Evolutionary conservation across 2,329 filamentous ascomycete species (phyloP).

Genomic region (Sclerotinia sclerotiorum): DNA sequence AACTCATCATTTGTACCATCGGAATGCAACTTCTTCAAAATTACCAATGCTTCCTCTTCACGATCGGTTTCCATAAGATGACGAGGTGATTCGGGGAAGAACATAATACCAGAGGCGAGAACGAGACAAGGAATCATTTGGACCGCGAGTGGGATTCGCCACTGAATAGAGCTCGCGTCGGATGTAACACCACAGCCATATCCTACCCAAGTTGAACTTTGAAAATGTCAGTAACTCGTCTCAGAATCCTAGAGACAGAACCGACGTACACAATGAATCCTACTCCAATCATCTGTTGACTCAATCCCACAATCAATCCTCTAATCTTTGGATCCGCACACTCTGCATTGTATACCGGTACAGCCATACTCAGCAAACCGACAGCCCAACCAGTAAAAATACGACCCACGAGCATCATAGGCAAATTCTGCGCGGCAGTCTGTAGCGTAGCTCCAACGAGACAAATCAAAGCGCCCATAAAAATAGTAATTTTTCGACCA

Average conservation of each 20-base stretch:
- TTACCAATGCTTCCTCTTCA: conserved; percentile 63
- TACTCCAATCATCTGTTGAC: conserved; percentile 66
- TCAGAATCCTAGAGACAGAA: neutral
- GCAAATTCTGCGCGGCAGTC: conserved; percentile 54
- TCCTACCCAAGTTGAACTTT: conserved; percentile 58
- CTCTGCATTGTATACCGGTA: conserved; percentile 66
- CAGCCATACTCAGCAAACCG: conserved; percentile 61
- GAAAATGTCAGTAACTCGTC: neutral
- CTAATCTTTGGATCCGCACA: conserved; percentile 63
- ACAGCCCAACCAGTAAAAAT: conserved; percentile 58
- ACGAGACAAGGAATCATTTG: conserved; percentile 66
- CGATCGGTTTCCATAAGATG: conserved; percentile 75
- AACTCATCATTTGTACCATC: conserved; percentile 62
- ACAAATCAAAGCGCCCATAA: conserved; percentile 58
- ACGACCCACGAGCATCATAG: conserved; percentile 59
- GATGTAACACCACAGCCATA: conserved; percentile 46
- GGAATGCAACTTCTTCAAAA: conserved; percentile 68
- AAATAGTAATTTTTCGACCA: conserved; percentile 59
- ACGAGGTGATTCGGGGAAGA: conserved; percentile 69
- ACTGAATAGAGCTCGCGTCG: conserved; percentile 30
- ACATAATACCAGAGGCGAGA: conserved; percentile 62
- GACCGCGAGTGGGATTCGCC: conserved; percentile 43
- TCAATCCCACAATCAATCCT: conserved; percentile 58
- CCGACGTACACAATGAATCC: conserved; percentile 45
- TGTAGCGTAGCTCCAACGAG: conserved; percentile 60